Base-by-base conservation (phyloP, 768 basidiomycete species). In the Tylopilus felleus region DNA sequence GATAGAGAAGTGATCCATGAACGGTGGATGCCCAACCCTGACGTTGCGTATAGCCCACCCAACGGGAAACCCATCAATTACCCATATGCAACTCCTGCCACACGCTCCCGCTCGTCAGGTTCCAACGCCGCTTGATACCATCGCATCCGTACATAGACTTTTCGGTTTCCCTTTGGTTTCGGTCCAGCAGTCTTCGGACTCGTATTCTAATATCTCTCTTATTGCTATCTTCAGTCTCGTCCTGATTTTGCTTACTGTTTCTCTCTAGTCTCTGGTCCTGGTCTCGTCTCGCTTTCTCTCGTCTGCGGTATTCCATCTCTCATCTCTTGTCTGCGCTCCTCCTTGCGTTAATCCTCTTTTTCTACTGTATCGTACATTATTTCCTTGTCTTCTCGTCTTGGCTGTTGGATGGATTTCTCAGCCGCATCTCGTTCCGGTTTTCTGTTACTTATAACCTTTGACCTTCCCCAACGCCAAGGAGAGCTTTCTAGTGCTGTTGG, bases 11-110 rank as follows among this genome's bases (percentile, higher is more conserved):
- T 75, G 66, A 80, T 83, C 41, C 83, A 80, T 55, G 79, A 86
- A 64, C 78, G 83, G 56, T 87, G 86, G 86, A 73, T 86, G 42
- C 86, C 86, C 14, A 76, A 78, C 28, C 62, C 68, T 38, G 66
- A 70, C 22, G 31, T 70, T 49, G 69, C 70, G 35, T 68, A 70
- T 49, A 70, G 74, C 39, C 74, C 74, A 8, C 75, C 72, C 19
- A 67, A 62, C 4, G 68, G 74, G 28, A 71, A 68, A 42, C 33
- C 65, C 3, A 52, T 65, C 33, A 61, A 65, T 36, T 65, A 68
- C 42, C 65, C 61, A 4, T 71, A 62, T 52, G 63, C 60, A 47
- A 59, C 65, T 17, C 59, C 60, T 1, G 59, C 59, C 14, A 8
- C 59, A 31, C 65, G 62, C 53, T 66, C 70, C 51, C 68, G 65